Percentiles rank a stretch among this genome's conserved stretches.
phyloP scores from a whole-genome alignment of 2,329 filamentous ascomycete species.

The Fusarium tanahbumbuense region DNA sequence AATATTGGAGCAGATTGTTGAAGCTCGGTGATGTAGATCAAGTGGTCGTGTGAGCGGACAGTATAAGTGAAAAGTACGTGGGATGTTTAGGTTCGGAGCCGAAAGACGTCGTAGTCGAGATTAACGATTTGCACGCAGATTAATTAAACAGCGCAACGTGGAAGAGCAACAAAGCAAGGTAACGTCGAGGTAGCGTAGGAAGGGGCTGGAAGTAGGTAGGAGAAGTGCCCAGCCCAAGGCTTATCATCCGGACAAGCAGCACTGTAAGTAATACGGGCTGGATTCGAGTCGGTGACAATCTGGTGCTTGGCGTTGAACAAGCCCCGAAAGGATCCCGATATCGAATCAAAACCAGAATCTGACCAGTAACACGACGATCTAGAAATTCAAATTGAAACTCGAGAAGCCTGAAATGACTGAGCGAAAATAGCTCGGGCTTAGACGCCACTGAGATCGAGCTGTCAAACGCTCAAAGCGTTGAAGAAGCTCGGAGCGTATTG shows the following conservation, averaged over 20 bases:
- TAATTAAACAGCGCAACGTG: constrained; percentile 13
- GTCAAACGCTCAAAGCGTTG: constrained; percentile 39
- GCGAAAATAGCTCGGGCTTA: constrained; percentile 12
- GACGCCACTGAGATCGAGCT: constrained; percentile 34
- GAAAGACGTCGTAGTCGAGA: constrained; percentile 13
- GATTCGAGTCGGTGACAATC: constrained; percentile 25
- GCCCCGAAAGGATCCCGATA: constrained; percentile 13
- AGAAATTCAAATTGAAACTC: constrained; percentile 8
- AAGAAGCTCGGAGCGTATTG: constrained; percentile 23
- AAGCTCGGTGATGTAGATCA: constrained; percentile 2
- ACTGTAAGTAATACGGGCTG: constrained; percentile 5
- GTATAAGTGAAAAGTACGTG: constrained; percentile 17
- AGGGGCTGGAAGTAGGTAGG: constrained; percentile 31
- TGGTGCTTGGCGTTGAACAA: constrained; percentile 36
- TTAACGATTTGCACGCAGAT: not conserved
- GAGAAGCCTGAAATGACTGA: not conserved
- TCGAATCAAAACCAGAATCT: constrained; percentile 3
- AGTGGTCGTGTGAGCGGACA: not conserved
- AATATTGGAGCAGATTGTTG: not conserved
- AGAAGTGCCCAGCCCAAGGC: constrained; percentile 30
- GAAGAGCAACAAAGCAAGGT: constrained; percentile 14
- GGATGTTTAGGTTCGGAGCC: constrained; percentile 9
- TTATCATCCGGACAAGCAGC: constrained; percentile 38
- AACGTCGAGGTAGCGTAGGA: constrained; percentile 29
- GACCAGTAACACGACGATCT: constrained; percentile 1